phyloP scores from a whole-genome alignment of 2,329 filamentous ascomycete species.

The Ciborinia camelliae region DNA sequence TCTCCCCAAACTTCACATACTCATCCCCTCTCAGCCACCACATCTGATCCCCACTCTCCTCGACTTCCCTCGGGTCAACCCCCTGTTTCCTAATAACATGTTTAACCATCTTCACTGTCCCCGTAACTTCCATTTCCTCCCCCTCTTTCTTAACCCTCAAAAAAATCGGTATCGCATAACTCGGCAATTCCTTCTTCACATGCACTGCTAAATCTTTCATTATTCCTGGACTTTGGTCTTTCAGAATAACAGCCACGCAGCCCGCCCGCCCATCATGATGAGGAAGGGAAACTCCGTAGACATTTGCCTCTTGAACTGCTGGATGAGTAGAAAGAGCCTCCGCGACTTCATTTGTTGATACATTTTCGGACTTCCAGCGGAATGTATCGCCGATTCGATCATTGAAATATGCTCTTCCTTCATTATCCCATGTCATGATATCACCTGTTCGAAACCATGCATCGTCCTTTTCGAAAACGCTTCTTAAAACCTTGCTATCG shows the following conservation, averaged over 20 bases:
- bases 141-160: conserved; percentile 57
- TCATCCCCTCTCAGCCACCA: conserved; percentile 58
- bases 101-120: conserved; percentile 90
- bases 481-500: conserved; percentile 67
- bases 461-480: conserved; percentile 73
- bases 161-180: conserved; percentile 76
- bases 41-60: conserved; percentile 42
- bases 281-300: conserved; percentile 78
- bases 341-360: conserved; percentile 79
- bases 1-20: conserved; percentile 64
- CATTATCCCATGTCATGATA: conserved; percentile 64
- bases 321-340: conserved; percentile 67
- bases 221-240: conserved; percentile 43
- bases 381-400: conserved; percentile 79
- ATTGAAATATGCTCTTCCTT: conserved; percentile 74
- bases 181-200: conserved; percentile 57
- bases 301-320: conserved; percentile 72
- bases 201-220: conserved; percentile 62
- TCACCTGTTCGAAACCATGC: conserved; percentile 85
- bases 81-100: conserved; percentile 67
- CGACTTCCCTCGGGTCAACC: conserved; percentile 60
- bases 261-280: conserved; percentile 81
- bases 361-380: conserved; percentile 80
- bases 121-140: conserved; percentile 60
- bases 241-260: conserved; percentile 67